phyloP scores from a whole-genome alignment of 768 basidiomycete species.

The Auriscalpium vulgare region DNA sequence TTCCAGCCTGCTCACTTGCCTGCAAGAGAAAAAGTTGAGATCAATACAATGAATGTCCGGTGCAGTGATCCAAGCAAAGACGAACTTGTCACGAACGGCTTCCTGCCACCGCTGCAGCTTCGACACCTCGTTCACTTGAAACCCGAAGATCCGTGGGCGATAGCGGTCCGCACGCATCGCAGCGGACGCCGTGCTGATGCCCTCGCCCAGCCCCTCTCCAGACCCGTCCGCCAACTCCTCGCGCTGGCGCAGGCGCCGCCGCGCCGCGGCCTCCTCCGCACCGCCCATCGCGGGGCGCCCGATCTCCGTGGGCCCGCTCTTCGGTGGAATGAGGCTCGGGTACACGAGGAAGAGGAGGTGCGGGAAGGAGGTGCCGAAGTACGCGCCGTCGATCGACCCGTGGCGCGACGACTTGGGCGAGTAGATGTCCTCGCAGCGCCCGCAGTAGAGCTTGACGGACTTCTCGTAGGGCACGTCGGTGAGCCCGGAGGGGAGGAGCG shows the following conservation, averaged over 20 bases:
- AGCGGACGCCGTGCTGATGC: slow-evolving; percentile 68
- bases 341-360: slow-evolving; percentile 97
- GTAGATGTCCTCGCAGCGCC: slow-evolving; percentile 97
- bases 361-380: slow-evolving; percentile 97
- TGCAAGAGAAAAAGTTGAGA: neutral
- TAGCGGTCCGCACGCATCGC: slow-evolving; percentile 90
- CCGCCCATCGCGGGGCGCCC: slow-evolving; percentile 18
- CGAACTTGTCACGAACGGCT: slow-evolving; percentile 79
- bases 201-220: slow-evolving; percentile 53
- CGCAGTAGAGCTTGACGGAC: slow-evolving; percentile 97
- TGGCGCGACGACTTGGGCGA: slow-evolving; percentile 96
- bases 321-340: slow-evolving; percentile 84
- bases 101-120: slow-evolving; percentile 95
- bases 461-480: slow-evolving; percentile 98
- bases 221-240: slow-evolving; percentile 44
- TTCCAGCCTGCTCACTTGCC: slow-evolving; percentile 14
- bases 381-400: slow-evolving; percentile 96
- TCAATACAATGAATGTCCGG: neutral
- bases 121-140: slow-evolving; percentile 91
- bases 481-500: slow-evolving; percentile 93
- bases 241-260: slow-evolving; percentile 18
- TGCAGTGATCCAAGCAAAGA: slow-evolving; percentile 4
- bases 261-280: slow-evolving; percentile 23
- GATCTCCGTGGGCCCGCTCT: slow-evolving; percentile 46
- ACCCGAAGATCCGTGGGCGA: slow-evolving; percentile 91